Conservation (phyloP, 148 eudicot species). For the Fagopyrum esculentum region DNA sequence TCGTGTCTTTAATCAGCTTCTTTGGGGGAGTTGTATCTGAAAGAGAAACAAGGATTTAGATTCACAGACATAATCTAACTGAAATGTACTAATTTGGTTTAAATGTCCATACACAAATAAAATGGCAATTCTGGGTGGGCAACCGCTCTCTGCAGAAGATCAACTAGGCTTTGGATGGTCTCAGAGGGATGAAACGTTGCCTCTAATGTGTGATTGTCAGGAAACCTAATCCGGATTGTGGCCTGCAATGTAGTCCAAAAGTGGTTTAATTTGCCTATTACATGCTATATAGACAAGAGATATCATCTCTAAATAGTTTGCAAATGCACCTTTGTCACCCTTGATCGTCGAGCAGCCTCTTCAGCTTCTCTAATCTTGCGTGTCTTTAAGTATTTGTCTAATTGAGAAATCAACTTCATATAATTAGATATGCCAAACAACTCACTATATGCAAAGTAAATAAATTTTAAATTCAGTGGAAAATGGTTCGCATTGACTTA, state of each 20-base stretch:
- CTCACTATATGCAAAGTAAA: not conserved
- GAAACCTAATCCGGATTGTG: constrained; percentile 68
- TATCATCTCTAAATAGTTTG: not conserved
- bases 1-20: constrained; percentile 58
- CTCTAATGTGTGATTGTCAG: constrained; percentile 69
- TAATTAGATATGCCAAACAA: not conserved
- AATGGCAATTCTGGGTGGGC: constrained; percentile 67
- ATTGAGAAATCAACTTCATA: constrained; percentile 13
- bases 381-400: constrained; percentile 76
- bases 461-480: not conserved
- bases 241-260: constrained; percentile 31
- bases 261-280: not conserved
- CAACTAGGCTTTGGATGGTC: constrained; percentile 53
- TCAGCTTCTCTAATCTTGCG: constrained; percentile 79
- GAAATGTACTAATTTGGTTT: not conserved
- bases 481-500: constrained; percentile 13
- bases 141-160: constrained; percentile 58
- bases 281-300: not conserved
- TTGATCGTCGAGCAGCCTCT: constrained; percentile 64
- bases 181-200: constrained; percentile 82
- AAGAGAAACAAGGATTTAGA: not conserved
- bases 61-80: not conserved
- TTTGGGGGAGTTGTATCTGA: constrained; percentile 85
- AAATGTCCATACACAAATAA: constrained; percentile 51
- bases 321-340: constrained; percentile 43